Base-by-base conservation (phyloP, 2,329 filamentous ascomycete species). In the Scedosporium dehoogii region DNA sequence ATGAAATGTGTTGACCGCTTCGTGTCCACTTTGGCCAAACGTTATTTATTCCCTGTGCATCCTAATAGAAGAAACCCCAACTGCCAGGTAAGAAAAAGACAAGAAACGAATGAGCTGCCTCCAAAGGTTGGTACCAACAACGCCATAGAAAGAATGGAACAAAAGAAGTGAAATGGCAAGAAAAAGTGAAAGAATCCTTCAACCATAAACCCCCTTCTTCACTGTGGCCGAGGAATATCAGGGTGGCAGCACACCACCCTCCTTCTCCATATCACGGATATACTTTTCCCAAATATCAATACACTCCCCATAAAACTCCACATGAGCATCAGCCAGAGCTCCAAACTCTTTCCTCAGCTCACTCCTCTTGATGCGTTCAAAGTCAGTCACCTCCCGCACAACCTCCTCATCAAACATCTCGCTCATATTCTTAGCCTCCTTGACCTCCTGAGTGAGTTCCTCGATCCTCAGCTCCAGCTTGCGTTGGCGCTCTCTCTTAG, bases 371-470 rank as follows among this genome's bases (percentile, higher is more conserved):
- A 97, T 97, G 63, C 92, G 85, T 77, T 99, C 94, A 76, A 99
- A 99, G 72, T 97, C 92, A 21, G 84, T 83, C 0, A 97, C 90
- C 73, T 99, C 94, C 70, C 90, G 89, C 53, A 97, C 89, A 1
- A 97, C 93, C 75, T 97, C 92, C 71, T 97, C 92, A 74, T 97
- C 94, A 70, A 99, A 99, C 72, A 91, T 88, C 74, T 97, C 92
- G 59, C 88, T 91, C 14, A 89, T 91, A 70, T 87, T 89, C 75
- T 92, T 92, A 5, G 94, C 91, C 55, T 85, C 84, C 74, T 97
- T 93, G 0, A 96, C 93, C 73, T 96, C 92, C 25, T 85, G 84
- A 2, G 91, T 96, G 48, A 99, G 81, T 70, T 96, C 90, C 69
- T 96, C 91, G 68, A 99, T 96, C 67, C 91, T 87, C 59, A 97